These are phyloP conservation scores for Westerdykella sp. DNA, from an alignment of 2,329 filamentous ascomycete species.

Conservation along the genomic window DNA sequence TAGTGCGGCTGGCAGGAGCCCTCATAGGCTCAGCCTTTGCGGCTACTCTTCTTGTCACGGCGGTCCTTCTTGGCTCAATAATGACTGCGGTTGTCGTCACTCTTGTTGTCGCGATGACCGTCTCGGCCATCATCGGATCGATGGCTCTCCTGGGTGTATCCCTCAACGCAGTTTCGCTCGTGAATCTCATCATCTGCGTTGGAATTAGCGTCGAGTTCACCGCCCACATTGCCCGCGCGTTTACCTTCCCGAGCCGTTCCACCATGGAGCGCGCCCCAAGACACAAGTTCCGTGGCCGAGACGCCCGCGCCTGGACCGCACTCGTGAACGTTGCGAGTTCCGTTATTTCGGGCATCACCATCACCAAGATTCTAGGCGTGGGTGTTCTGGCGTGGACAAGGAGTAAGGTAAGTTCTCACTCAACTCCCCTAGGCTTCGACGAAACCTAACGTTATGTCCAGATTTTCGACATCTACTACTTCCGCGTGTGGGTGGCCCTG, in stretches of 20 bases:
- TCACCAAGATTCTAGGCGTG: slow-evolving; percentile 92
- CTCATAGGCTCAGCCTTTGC: slow-evolving; percentile 77
- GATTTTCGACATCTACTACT: slow-evolving; percentile 99
- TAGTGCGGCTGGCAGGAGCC: slow-evolving; percentile 70
- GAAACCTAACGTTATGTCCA: slow-evolving; percentile 4
- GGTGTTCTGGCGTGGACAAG: slow-evolving; percentile 87
- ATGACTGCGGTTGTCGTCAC: slow-evolving; percentile 78
- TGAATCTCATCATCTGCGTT: slow-evolving; percentile 95
- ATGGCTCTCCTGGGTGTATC: slow-evolving; percentile 88
- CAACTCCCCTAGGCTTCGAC: neutral
- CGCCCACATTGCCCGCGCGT: slow-evolving; percentile 90
- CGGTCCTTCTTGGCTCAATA: slow-evolving; percentile 74
- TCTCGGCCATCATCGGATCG: slow-evolving; percentile 87
- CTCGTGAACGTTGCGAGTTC: slow-evolving; percentile 91
- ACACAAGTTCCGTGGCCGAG: slow-evolving; percentile 69
- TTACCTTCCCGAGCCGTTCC: slow-evolving; percentile 80
- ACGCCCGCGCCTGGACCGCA: slow-evolving; percentile 85
- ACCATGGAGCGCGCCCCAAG: slow-evolving; percentile 72
- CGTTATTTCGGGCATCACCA: slow-evolving; percentile 91
- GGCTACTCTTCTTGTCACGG: slow-evolving; percentile 77
- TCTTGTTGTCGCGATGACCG: slow-evolving; percentile 82
- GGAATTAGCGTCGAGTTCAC: slow-evolving; percentile 97
- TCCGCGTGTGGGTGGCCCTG: slow-evolving; percentile 89
- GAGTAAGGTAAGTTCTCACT: slow-evolving; percentile 55
- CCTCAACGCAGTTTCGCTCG: slow-evolving; percentile 88